phyloP scores from a whole-genome alignment of 768 basidiomycete species.

The Suillus weaverae region DNA sequence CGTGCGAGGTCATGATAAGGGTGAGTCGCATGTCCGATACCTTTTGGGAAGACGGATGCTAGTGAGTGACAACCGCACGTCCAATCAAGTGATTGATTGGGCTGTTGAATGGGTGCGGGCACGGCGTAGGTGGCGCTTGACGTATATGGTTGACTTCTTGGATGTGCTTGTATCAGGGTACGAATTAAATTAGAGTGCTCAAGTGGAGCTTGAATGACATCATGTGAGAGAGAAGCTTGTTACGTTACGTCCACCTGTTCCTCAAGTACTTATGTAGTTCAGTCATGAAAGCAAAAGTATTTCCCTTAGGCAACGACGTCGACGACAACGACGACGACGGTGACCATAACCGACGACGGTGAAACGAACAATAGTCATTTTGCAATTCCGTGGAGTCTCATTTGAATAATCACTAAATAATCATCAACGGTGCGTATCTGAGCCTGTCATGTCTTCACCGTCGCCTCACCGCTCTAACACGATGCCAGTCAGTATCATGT shows the following conservation, averaged over 20 bases:
- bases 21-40: not conserved
- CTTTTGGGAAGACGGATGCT: not conserved
- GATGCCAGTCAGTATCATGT: constrained; percentile 21
- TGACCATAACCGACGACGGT: not conserved
- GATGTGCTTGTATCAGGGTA: not conserved
- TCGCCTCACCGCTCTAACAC: constrained; percentile 10
- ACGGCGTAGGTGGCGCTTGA: not conserved
- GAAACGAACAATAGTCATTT: not conserved
- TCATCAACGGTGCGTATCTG: not conserved
- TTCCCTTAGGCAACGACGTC: not conserved
- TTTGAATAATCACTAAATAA: not conserved
- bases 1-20: not conserved
- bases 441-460: not conserved
- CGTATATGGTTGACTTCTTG: not conserved
- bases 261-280: not conserved
- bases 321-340: not conserved
- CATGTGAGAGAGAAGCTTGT: not conserved
- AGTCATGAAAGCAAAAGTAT: not conserved
- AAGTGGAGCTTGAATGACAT: not conserved
- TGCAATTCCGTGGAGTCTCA: not conserved
- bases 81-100: no score
- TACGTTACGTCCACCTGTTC: not conserved
- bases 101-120: not conserved
- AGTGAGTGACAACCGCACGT: no score
- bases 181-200: not conserved